phyloP scores from a whole-genome alignment of 305 asterid genomes.

The Fraxinus dipetala region DNA sequence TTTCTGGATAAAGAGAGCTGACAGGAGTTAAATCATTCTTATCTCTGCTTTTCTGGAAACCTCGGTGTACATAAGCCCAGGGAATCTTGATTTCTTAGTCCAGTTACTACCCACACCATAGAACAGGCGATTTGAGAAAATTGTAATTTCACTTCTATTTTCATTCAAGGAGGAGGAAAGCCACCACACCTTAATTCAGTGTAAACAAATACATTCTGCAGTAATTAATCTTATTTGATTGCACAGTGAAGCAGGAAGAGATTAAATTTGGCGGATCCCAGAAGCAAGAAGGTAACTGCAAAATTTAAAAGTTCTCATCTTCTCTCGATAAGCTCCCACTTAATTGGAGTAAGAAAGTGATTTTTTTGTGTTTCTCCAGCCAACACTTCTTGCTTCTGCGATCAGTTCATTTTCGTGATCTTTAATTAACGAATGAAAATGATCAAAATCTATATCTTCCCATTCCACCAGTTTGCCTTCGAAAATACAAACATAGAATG shows the following conservation, averaged over 20 bases:
- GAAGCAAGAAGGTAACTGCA: background rate
- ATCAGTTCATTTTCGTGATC: background rate
- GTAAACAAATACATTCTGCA: background rate
- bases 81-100: background rate
- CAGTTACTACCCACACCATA: background rate
- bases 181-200: background rate
- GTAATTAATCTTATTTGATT: background rate
- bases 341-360: background rate
- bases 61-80: background rate
- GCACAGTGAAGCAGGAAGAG: background rate
- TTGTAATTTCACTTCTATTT: background rate
- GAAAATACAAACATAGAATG: background rate
- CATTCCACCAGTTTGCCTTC: background rate
- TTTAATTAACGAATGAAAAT: background rate
- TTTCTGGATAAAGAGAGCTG: background rate
- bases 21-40: background rate
- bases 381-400: background rate
- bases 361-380: background rate
- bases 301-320: background rate
- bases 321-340: background rate
- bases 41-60: background rate
- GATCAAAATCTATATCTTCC: background rate
- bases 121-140: too few species aligned
- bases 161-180: background rate
- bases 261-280: background rate